These are phyloP conservation scores for Pichia deserticola DNA, from an alignment of 805 yeast genomes.

Conservation along the genomic window DNA sequence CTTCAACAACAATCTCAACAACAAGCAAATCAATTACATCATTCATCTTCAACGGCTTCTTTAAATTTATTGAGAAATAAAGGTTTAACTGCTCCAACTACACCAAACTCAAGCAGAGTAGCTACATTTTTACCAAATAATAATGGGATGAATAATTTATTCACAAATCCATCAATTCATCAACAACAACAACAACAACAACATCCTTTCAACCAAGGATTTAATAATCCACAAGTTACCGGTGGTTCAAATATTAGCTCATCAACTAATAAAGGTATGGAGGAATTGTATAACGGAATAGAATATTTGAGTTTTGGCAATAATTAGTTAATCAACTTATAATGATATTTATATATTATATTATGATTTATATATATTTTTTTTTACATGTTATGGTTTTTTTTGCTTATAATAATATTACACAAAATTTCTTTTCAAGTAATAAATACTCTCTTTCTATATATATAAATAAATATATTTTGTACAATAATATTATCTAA, in stretches of 20 bases:
- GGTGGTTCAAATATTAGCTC: slow-evolving; percentile 20
- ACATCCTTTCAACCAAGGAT: slow-evolving; percentile 8
- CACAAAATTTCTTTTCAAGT: no score
- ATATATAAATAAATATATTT: no score
- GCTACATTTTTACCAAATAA: slow-evolving; percentile 7
- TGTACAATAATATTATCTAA: no score
- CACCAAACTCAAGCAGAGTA: slow-evolving; percentile 14
- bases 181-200: not conserved
- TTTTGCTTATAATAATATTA: no score
- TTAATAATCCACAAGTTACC: slow-evolving; percentile 22
- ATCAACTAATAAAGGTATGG: slow-evolving; percentile 15
- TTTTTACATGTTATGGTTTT: not conserved
- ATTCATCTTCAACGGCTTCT: slow-evolving; percentile 27
- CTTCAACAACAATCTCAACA: slow-evolving; percentile 17
- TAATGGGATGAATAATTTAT: not conserved
- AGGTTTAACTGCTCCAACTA: slow-evolving; percentile 19
- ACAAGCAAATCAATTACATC: slow-evolving; percentile 15
- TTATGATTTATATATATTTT: not conserved
- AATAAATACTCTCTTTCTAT: no score
- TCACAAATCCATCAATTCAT: not conserved
- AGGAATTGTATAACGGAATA: slow-evolving; percentile 23
- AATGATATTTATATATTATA: no score
- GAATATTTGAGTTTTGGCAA: slow-evolving; percentile 22
- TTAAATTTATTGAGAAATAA: slow-evolving; percentile 22
- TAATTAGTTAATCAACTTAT: slow-evolving; percentile 8